Percentiles rank a stretch among this genome's conserved stretches.
Conservation (phyloP, 2,329 filamentous ascomycete species). For the Penicillium hesseltinei region DNA sequence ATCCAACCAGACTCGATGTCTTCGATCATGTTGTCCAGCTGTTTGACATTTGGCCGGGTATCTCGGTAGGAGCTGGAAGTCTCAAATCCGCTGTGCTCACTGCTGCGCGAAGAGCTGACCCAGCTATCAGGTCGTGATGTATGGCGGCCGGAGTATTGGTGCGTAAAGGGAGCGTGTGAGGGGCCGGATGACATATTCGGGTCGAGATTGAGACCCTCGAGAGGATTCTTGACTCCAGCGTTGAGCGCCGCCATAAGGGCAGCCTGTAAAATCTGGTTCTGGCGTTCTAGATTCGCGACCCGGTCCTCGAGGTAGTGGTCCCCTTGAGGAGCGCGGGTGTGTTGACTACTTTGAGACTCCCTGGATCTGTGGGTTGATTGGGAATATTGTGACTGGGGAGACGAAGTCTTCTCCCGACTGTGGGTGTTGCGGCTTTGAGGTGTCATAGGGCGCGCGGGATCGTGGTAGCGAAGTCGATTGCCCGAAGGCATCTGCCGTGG, state of each 20-base stretch:
- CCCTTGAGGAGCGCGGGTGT: constrained; percentile 12
- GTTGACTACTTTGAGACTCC: constrained; percentile 20
- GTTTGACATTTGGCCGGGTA: constrained; percentile 24
- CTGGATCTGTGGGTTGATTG: constrained; percentile 22
- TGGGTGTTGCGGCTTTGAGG: constrained; percentile 24
- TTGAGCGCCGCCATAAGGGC: constrained; percentile 43
- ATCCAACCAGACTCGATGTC: constrained; percentile 35
- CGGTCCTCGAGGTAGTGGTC: constrained; percentile 37
- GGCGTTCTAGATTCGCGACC: constrained; percentile 41
- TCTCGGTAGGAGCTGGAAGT: constrained; percentile 20
- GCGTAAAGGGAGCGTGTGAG: constrained; percentile 15
- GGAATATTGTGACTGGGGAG: constrained; percentile 26
- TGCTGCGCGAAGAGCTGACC: constrained; percentile 30
- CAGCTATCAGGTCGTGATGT: constrained; percentile 29
- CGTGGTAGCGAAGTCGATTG: constrained; percentile 11
- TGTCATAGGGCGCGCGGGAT: constrained; percentile 19
- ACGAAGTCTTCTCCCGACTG: constrained; percentile 21
- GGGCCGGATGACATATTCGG: constrained; percentile 23
- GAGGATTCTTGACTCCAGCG: constrained; percentile 34
- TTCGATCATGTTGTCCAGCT: constrained; percentile 34
- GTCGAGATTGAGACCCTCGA: constrained; percentile 27
- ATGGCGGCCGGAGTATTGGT: constrained; percentile 17
- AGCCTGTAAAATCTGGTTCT: constrained; percentile 45
- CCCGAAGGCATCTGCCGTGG: constrained; percentile 5
- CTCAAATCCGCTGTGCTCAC: constrained; percentile 28